These are phyloP conservation scores for Phytophthora boehmeriae DNA, from an alignment of 352 stramenopile genomes.

Conservation along the genomic window DNA sequence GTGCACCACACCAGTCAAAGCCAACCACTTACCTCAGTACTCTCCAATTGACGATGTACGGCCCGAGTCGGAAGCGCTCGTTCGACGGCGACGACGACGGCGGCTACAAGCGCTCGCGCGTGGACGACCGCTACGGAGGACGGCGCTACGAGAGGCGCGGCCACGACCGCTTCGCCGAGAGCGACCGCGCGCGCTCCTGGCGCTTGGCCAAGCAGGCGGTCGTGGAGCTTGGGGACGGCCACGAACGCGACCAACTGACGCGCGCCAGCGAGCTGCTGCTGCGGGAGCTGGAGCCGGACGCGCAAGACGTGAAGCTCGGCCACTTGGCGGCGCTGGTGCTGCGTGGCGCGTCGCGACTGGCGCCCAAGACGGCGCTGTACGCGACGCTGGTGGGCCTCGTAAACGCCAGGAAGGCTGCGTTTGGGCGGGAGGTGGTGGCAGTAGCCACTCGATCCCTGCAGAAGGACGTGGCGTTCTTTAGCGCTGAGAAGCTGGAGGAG, in stretches of 20 bases:
- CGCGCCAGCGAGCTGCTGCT: slow-evolving; percentile 50
- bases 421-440: slow-evolving; percentile 61
- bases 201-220: slow-evolving; percentile 77
- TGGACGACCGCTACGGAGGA: slow-evolving; percentile 46
- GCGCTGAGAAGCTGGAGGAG: slow-evolving; percentile 32
- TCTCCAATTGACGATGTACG: slow-evolving; percentile 42
- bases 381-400: slow-evolving; percentile 71
- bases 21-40: too few relatives aligned
- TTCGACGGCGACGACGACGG: slow-evolving; percentile 50
- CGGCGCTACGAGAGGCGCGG: slow-evolving; percentile 46
- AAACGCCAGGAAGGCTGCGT: slow-evolving; percentile 60
- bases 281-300: slow-evolving; percentile 58
- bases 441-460: slow-evolving; percentile 45
- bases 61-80: slow-evolving; percentile 62
- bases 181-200: slow-evolving; percentile 70
- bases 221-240: slow-evolving; percentile 71
- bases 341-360: slow-evolving; percentile 53
- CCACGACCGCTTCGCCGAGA: slow-evolving; percentile 53
- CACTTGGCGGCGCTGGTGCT: slow-evolving; percentile 64
- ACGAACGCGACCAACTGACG: slow-evolving; percentile 56
- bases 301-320: slow-evolving; percentile 58
- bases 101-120: slow-evolving; percentile 66
- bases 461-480: slow-evolving; percentile 66
- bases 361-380: slow-evolving; percentile 78
- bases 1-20: slow-evolving; percentile 11